Evolutionary conservation across 768 basidiomycete genomes (phyloP).

Genomic region (Termitomyces sp.): DNA sequence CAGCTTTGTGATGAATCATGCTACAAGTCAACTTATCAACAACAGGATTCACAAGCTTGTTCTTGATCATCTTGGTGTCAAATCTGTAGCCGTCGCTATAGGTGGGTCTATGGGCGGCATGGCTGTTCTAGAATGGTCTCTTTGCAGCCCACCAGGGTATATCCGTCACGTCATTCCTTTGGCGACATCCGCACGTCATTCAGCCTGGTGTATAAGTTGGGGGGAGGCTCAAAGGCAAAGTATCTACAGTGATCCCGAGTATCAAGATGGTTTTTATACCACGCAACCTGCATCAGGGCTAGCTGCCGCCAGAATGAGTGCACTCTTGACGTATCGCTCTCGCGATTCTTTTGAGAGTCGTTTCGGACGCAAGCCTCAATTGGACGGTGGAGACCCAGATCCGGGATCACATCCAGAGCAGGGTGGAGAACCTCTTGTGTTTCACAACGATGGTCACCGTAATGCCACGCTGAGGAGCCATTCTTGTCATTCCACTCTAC

Average conservation of each 20-base stretch:
- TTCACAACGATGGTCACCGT: neutral
- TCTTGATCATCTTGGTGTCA: constrained; percentile 76
- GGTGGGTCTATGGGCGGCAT: constrained; percentile 99
- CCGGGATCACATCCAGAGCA: constrained; percentile 12
- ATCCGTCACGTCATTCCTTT: constrained; percentile 82
- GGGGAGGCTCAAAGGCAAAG: constrained; percentile 95
- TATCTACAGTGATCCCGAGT: constrained; percentile 92
- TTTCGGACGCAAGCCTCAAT: constrained; percentile 82
- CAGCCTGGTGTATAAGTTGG: constrained; percentile 99
- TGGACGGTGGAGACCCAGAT: constrained; percentile 16
- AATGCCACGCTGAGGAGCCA: neutral
- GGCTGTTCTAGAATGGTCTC: constrained; percentile 94
- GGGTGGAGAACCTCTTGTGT: neutral
- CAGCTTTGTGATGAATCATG: neutral
- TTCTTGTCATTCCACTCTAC: neutral
- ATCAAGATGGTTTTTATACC: constrained; percentile 80
- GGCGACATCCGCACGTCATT: constrained; percentile 91
- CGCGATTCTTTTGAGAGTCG: constrained; percentile 91
- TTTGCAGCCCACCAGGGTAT: constrained; percentile 72
- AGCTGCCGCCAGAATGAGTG: constrained; percentile 92
- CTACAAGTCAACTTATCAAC: neutral
- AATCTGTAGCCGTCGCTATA: constrained; percentile 81
- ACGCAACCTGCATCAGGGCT: constrained; percentile 77
- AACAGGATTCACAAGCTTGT: constrained; percentile 80
- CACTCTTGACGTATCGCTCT: constrained; percentile 88